Evolutionary conservation across 1,284 basidiomycete genomes (phyloP), one percentile per base, ranked within the genome.

Genomic region (Quambalaria eucalypti): DNA sequence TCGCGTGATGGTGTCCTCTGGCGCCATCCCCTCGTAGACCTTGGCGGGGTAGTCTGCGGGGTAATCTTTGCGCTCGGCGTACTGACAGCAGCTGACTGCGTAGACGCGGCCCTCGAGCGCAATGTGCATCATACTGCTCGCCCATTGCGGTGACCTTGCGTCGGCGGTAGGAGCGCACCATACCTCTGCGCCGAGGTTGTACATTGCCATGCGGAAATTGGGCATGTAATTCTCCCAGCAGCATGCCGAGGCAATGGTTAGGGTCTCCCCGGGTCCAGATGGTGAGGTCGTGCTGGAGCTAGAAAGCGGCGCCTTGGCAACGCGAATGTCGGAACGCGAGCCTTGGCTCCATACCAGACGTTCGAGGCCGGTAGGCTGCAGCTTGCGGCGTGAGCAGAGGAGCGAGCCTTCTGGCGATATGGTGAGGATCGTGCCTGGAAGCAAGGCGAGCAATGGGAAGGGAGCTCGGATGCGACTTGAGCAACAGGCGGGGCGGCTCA

Each of bases 101-200:
- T 85, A 87, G 76, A 85, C 86, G 25, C 86, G 80, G 1, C 86
- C 87, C 74, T 88, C 86, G 50, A 84, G 77, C 1, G 86, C 86
- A 50, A 88, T 85, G 68, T 87, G 85, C 50, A 79, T 76, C 84
- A 87, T 86, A 1, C 82, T 81, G 53, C 79, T 78, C 57, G 81
- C 79, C 85, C 85, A 87, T 1, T 77, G 79, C 1, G 81, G 80
- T n/a, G n/a, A n/a, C 10, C 86, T 78, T 2, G 80, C 78, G 66
- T 88, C 87, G 26, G 87, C 85, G 1, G 85, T 86, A 0, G 85
- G 84, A 0, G 82, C 84, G 66, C 83, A 84, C 69, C 85, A 86
- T 21, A 86, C 77, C 64, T 85, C 80, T 1, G 82, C 83, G 5
- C 83, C 83, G 52, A 81, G 76, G 9, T 80, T 79, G 68, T 86